Base-by-base conservation (phyloP, 371 early-diverging fungal species). In the Mucor mucedo region DNA sequence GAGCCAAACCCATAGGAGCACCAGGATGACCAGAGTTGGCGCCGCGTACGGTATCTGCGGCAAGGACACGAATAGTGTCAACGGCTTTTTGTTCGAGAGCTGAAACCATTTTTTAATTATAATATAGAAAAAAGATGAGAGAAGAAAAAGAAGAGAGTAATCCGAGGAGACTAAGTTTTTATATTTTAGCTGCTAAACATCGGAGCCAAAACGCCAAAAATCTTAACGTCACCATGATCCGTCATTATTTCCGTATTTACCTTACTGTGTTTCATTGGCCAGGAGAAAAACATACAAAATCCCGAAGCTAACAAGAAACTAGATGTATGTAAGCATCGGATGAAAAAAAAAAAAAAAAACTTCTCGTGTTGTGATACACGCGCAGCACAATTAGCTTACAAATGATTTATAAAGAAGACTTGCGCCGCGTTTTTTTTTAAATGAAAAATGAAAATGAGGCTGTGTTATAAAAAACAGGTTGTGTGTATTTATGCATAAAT, bases 21-120 rank as follows among this genome's bases (percentile, higher is more conserved):
- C 99, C 99, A 54, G 99, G 99, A 79, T 99, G 99, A 4, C 99
- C 99, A 57, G 95, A 93, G 68, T 94, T 91, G 65, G 98, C 93
- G 70, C 89, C 90, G 68, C 91, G 88, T 28, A 96, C 95, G 66
- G 92, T 90, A 77, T 99, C 99, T 29, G 96, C 95, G 49, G 97
- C 90, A 13, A 99, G 80, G 27, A 84, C 84, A 71, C 99, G 91
- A 74, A 99, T 93, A 61, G 98, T 98, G 78, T 98, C 90, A 78
- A 98, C 87, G 38, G 63, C 38, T 55, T 70, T 65, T 70, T 62
- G 54, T 29, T 70, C 70, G 47, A 70, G 52, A 53, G 38, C 28
- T 28, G 54, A 48, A 53, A 45, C 62, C 70, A 70, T 70, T 3
- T 50, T 48, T 28, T 30, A 27, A 10, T 30, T 30, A 30, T 16